These are phyloP conservation scores for Zymoseptoria tritici DNA, from an alignment of 2,329 filamentous ascomycete genomes.

Conservation along the genomic window DNA sequence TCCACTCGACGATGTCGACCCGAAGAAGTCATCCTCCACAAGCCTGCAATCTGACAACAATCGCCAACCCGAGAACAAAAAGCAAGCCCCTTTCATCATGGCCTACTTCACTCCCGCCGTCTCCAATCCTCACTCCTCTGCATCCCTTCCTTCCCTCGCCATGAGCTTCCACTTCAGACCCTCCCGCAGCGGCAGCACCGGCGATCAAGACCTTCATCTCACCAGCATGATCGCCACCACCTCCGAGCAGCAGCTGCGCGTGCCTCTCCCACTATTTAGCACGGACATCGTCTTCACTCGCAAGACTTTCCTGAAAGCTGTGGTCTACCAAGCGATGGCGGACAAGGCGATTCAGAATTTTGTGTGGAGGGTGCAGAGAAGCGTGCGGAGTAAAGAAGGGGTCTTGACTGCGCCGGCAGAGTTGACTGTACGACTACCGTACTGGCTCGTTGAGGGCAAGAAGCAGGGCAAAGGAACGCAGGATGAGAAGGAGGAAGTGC, in stretches of 20 bases:
- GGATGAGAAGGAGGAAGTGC: not conserved
- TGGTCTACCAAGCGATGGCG: not conserved
- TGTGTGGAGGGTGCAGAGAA: slow-evolving; percentile 11
- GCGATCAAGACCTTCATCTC: slow-evolving; percentile 3
- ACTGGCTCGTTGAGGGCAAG: slow-evolving; percentile 6
- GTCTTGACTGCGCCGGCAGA: slow-evolving; percentile 14
- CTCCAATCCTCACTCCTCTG: not conserved
- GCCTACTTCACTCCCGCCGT: slow-evolving; percentile 3
- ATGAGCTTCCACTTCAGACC: slow-evolving; percentile 11
- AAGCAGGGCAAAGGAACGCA: not conserved
- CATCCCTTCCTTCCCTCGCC: slow-evolving; percentile 8
- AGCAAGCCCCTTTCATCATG: slow-evolving; percentile 2
- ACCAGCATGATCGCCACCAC: slow-evolving; percentile 9
- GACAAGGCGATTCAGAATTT: slow-evolving; percentile 16
- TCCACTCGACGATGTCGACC: not conserved
- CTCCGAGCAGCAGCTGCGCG: slow-evolving; percentile 11
- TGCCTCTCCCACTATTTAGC: slow-evolving; percentile 15
- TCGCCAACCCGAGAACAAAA: not conserved
- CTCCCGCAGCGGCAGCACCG: not conserved
- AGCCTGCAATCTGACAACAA: no score
- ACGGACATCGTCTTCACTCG: slow-evolving; percentile 19
- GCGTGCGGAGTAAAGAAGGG: slow-evolving; percentile 7
- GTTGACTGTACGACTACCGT: slow-evolving; percentile 16
- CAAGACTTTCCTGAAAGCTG: slow-evolving; percentile 4
- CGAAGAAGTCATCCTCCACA: no score